Base-by-base conservation (phyloP, 306 rosid species). In the Rosa persica region DNA sequence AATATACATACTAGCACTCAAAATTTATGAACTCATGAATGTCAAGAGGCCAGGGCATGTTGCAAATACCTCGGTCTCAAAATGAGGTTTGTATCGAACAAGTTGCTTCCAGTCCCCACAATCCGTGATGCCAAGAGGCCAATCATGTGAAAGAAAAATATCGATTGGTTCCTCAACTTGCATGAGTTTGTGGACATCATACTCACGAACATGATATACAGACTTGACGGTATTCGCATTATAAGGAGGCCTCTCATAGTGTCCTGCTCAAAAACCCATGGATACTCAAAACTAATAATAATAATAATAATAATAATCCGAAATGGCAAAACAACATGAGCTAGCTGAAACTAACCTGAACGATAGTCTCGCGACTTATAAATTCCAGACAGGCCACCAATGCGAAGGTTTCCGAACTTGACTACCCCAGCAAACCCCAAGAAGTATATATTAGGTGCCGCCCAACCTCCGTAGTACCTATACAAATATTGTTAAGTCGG, bases 401-500 rank as follows among this genome's bases (percentile, higher is more conserved):
- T 95, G 70, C 98, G 90, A 57, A 95, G 68, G 81, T 87, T 95
- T 81, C 99, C 99, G 72, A 95, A 95, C 91, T 81, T 95, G 80
- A 95, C 82, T 47, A 95, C 93, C 73, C 98, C 98, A 76, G 98
- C 89, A 83, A 82, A 88, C 70, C 98, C 99, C 89, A 95, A 83
- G 76, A 88, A 95, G 89, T 86, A 95, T 8, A 95, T 93, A 81
- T 93, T 91, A 79, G 99, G 99, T 13, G 99, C 99, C 80, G 89
- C 97, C 96, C 94, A 93, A 75, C 98, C 99, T 83, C 99, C 99
- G 85, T 91, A 90, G 78, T 89, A 95, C 85, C 98, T 94, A 72
- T n/a, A 81, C 40, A 49, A 25, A 20, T 5, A 7, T n/a, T n/a
- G n/a, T n/a, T n/a, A n/a, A n/a, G n/a, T n/a, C n/a, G n/a, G n/a